Evolutionary conservation across 352 stramenopile genomes (phyloP).

Genomic region (Aphanomyces invadans): DNA sequence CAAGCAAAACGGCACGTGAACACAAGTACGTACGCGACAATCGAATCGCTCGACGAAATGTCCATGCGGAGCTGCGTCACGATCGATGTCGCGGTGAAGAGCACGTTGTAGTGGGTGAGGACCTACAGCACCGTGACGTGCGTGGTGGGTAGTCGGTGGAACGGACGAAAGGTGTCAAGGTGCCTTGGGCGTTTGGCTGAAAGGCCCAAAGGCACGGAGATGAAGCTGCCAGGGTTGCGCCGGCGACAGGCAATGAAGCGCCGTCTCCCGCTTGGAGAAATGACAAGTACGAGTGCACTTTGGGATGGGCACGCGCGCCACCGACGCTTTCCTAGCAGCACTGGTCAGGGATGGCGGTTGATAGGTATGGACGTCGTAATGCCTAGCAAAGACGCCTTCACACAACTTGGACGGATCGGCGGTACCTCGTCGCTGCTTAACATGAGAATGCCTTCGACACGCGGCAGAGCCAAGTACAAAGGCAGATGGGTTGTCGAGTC

Average conservation of each 20-base stretch:
- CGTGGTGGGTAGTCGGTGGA: not conserved
- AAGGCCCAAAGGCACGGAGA: not conserved
- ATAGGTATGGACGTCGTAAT: no score
- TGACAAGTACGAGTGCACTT: no score
- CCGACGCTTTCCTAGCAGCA: no score
- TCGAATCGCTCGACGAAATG: conserved; percentile 48
- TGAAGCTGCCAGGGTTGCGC: no score
- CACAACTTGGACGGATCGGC: not conserved
- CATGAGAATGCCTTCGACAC: not conserved
- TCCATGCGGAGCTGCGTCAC: conserved; percentile 29
- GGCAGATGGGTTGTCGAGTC: not conserved
- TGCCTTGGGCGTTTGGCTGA: not conserved
- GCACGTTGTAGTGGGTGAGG: conserved; percentile 76
- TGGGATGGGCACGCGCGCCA: no score
- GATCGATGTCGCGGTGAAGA: conserved; percentile 67
- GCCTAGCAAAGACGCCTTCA: no score
- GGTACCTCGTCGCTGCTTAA: not conserved
- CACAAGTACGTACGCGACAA: conserved; percentile 32
- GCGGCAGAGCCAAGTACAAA: not conserved
- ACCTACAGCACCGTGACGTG: not conserved
- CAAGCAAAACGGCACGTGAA: not conserved
- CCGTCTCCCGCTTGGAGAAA: no score
- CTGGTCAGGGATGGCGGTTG: not conserved
- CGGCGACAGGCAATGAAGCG: no score
- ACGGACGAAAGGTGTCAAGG: not conserved